Evolutionary conservation across 2,329 filamentous ascomycete species (phyloP).

Genomic region (Pestalotiopsis fici): DNA sequence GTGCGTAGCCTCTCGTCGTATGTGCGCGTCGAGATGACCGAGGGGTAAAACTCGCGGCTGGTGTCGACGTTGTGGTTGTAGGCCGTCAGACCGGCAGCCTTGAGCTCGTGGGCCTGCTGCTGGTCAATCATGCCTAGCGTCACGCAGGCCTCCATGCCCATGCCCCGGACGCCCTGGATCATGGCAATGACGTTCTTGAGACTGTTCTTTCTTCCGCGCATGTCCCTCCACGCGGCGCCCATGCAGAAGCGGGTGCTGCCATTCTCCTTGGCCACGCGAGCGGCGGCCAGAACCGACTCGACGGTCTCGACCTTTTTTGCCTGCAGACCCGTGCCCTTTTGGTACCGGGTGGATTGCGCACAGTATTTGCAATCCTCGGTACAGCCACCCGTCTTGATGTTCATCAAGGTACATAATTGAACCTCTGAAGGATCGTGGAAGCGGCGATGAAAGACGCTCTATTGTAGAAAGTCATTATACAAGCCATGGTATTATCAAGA

Average conservation of each 20-base stretch:
- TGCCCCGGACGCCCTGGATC: conserved; percentile 75
- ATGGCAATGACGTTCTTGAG: conserved; percentile 84
- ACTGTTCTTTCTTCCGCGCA: conserved; percentile 84
- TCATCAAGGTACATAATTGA: conserved; percentile 93
- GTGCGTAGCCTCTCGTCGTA: conserved; percentile 88
- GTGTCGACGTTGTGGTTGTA: conserved; percentile 97
- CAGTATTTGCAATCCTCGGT: conserved; percentile 94
- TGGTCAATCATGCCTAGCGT: conserved; percentile 90
- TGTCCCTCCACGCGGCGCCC: conserved; percentile 92
- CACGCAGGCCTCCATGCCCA: conserved; percentile 93
- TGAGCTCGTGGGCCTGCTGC: conserved; percentile 78
- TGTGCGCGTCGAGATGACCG: conserved; percentile 79
- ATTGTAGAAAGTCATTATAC: conserved; percentile 2
- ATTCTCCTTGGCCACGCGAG: conserved; percentile 75
- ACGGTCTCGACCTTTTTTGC: conserved; percentile 79
- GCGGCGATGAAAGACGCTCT: conserved; percentile 78
- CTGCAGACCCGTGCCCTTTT: conserved; percentile 74
- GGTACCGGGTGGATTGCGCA: conserved; percentile 82
- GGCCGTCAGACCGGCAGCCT: conserved; percentile 80
- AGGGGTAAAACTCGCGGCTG: conserved; percentile 84
- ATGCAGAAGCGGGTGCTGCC: conserved; percentile 93
- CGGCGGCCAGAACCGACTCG: conserved; percentile 78
- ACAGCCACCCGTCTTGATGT: conserved; percentile 93
- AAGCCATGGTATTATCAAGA: conserved; percentile 1
- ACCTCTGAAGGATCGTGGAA: conserved; percentile 84